Conservation (phyloP, 1,284 basidiomycete species). For the Omphalotus olearius region DNA sequence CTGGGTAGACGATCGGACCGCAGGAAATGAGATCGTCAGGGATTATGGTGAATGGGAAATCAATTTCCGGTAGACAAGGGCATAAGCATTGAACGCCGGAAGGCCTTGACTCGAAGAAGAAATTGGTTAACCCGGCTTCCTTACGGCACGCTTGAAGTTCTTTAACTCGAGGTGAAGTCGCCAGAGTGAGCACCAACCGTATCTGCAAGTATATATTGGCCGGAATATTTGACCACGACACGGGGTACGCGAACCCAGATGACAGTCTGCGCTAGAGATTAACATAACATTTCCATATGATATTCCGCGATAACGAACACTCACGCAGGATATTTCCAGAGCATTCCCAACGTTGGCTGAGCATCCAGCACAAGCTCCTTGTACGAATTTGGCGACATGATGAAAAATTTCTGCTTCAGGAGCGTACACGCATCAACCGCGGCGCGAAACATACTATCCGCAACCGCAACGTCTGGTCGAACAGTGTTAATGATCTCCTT, state of each 20-base stretch:
- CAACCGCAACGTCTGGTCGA: constrained; percentile 1
- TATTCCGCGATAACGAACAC: background rate
- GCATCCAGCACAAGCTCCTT: constrained; percentile 7
- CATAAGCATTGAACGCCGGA: constrained; percentile 2
- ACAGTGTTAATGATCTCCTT: constrained; percentile 5
- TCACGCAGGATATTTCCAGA: constrained; percentile 14
- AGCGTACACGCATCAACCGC: constrained; percentile 10
- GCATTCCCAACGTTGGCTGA: constrained; percentile 2
- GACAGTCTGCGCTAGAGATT: constrained; percentile 1
- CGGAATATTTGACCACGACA: constrained; percentile 7
- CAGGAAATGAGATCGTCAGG: constrained; percentile 6
- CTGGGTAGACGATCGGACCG: constrained; percentile 12
- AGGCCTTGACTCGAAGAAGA: background rate
- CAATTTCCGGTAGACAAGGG: constrained; percentile 8
- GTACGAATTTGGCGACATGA: constrained; percentile 10
- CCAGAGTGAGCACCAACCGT: background rate
- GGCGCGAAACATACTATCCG: constrained; percentile 2
- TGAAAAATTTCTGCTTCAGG: background rate
- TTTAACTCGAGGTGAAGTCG: background rate
- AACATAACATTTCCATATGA: background rate
- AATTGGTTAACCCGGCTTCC: background rate
- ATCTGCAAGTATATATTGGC: constrained; percentile 10
- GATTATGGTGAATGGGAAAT: constrained; percentile 3
- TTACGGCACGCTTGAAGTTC: constrained; percentile 4
- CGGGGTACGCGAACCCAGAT: constrained; percentile 11